These are phyloP conservation scores for Laguncularia racemosa DNA, from an alignment of 345 rosid genomes.

Conservation along the genomic window DNA sequence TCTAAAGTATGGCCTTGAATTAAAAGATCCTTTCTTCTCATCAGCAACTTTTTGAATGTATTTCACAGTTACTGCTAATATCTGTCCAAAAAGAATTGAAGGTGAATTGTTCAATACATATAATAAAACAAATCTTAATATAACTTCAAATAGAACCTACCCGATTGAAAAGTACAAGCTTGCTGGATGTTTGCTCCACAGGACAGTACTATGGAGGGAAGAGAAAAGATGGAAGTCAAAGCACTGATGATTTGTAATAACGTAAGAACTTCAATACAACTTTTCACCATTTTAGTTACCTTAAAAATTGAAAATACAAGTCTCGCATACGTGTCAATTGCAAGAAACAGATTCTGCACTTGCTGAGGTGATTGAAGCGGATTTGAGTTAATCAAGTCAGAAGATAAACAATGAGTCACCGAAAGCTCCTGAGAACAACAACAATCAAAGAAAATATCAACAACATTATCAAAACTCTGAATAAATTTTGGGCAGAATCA, in stretches of 20 bases:
- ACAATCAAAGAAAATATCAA: neutral
- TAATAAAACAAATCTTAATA: neutral
- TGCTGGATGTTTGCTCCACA: slow-evolving; percentile 72
- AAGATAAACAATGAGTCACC: slow-evolving; percentile 75
- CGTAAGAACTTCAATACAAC: neutral
- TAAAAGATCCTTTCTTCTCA: slow-evolving; percentile 63
- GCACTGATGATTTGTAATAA: neutral
- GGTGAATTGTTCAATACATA: slow-evolving; percentile 4
- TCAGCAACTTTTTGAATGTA: slow-evolving; percentile 78
- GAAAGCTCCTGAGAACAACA: slow-evolving; percentile 54
- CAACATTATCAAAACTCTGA: neutral
- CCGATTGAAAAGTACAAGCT: slow-evolving; percentile 57
- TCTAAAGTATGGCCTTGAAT: slow-evolving; percentile 71
- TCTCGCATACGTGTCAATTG: slow-evolving; percentile 82
- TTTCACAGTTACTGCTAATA: slow-evolving; percentile 62
- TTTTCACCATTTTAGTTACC: slow-evolving; percentile 18
- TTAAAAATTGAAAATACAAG: slow-evolving; percentile 55
- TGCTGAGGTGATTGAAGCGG: slow-evolving; percentile 60
- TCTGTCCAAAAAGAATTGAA: slow-evolving; percentile 33
- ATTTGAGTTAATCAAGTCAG: slow-evolving; percentile 57
- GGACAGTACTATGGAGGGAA: slow-evolving; percentile 29
- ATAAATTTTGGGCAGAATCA: neutral
- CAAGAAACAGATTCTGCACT: slow-evolving; percentile 62
- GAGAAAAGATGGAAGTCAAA: slow-evolving; percentile 1
- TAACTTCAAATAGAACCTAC: slow-evolving; percentile 21